Evolutionary conservation across 2,329 filamentous ascomycete genomes (phyloP), one percentile per base, ranked within the genome.

Genomic region (Stachybotrys elegans): DNA sequence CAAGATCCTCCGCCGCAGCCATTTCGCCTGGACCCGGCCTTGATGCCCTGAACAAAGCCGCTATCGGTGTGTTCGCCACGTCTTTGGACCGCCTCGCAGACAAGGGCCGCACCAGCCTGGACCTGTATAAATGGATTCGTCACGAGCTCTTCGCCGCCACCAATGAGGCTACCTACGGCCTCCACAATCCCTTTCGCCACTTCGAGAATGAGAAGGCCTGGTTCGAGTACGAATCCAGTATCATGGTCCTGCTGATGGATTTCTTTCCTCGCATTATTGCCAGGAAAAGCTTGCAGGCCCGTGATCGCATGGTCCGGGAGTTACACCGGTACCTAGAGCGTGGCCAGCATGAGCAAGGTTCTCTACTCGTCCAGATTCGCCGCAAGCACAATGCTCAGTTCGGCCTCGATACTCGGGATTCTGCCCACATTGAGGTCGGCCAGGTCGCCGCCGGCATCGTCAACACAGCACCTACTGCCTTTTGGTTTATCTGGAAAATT

Each of bases 91-190:
- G 13, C 19, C 36, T 39, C 6, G 22, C 21, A 14, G n/a, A 7
- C 12, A 22, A 39, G 16, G 36, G 36, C 21, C 36, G 9, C 4
- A 39, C 20, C 19, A 22, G 7, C 16, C 5, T 39, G 5, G 36
- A 39, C 19, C n/a, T 39, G 19, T 39, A 39, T n/a, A 39, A 23
- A 16, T 39, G 36, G 36, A 39, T 39, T 7, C 20, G 36, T 39
- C 36, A 39, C 21, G 36, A 39, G 19, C 22, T 39, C 36, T 39
- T 39, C 20, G 36, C 36, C 6, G 36, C 36, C 4, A 39, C 36
- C 7, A 39, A 14, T 14, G 20, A 39, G 22, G 36, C 36, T 5
- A 39, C 36, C 9, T 39, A 39, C 20, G 36, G 36, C 8, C 20
- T 21, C 5, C 19, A 23, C 22, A 39, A 39, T 23, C 36, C 36